These are phyloP conservation scores for Trichophyton schoenleinii DNA, from an alignment of 2,329 filamentous ascomycete species.

Conservation along the genomic window DNA sequence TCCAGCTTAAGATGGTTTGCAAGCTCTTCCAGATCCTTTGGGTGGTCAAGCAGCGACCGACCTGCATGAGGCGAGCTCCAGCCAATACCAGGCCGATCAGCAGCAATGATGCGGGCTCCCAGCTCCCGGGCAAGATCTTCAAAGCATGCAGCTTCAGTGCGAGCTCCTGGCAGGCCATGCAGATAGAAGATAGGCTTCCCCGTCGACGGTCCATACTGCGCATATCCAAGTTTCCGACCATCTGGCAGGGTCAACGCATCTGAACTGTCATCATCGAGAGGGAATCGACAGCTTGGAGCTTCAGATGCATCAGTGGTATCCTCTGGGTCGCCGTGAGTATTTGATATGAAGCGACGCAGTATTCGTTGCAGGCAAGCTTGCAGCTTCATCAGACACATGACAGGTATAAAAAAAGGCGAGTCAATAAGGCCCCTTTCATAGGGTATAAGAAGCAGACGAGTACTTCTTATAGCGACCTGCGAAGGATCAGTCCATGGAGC, in stretches of 20 bases:
- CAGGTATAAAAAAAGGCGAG: not conserved
- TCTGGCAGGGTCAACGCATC: constrained; percentile 22
- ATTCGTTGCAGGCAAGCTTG: not conserved
- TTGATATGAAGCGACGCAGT: not conserved
- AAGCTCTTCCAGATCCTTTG: constrained; percentile 33
- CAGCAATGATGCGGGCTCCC: constrained; percentile 29
- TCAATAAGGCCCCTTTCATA: not conserved
- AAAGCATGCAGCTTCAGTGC: constrained; percentile 29
- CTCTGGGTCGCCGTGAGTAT: not conserved
- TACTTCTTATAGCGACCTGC: not conserved
- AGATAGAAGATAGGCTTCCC: constrained; percentile 30
- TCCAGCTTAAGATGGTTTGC: constrained; percentile 29
- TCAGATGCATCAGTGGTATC: not conserved
- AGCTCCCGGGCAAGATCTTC: constrained; percentile 24
- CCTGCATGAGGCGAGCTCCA: constrained; percentile 27
- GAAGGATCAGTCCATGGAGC: not conserved
- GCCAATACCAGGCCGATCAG: constrained; percentile 35
- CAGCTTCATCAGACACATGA: not conserved
- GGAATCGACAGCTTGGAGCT: not conserved
- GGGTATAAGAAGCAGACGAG: not conserved
- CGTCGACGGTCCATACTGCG: constrained; percentile 28
- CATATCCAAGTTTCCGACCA: constrained; percentile 28
- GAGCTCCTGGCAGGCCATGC: constrained; percentile 34
- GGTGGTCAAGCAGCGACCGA: constrained; percentile 31
- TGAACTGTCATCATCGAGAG: constrained; percentile 18